Base-by-base conservation (phyloP, 2,329 filamentous ascomycete genomes). In the Sarocladium brachiariae region DNA sequence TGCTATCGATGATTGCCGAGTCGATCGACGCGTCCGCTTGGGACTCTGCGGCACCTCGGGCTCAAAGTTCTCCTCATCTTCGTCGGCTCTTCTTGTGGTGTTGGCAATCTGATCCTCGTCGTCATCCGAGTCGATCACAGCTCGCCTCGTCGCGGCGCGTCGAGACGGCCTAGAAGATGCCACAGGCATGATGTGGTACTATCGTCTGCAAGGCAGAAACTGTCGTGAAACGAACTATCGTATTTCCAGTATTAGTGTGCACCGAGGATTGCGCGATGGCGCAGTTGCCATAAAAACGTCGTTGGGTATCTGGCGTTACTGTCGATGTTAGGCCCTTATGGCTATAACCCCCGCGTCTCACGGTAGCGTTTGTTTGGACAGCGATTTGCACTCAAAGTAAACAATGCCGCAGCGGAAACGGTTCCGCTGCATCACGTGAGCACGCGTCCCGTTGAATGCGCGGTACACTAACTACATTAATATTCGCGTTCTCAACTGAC, bases 101-200 rank as follows among this genome's bases (percentile, higher is more conserved):
- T 80, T 74, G 55, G 77, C 73, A 59, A 79, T 72, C 34, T 76
- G 68, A 50, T 81, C 73, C 56, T 86, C 81, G 51, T 89, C 87
- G 52, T 95, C 89, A 37, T 92, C 89, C 8, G 84, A 89, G 57
- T 95, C 89, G 53, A 91, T 72, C 45, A 95, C 77, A 48, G 86
- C 80, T 59, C 85, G 83, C 62, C 89, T 80, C 49, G 86, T 67
- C 33, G 75, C 73, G 53, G 71, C 65, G 62, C 68, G 68, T 60
- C 69, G 60, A 50, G 67, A 61, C 47, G 67, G 62, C 51, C 69
- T 69, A 4, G 43, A 47, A 3, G 43, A 31, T 33, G 43, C 43
- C n/a, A 47, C 43, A 21, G 43, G 43, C 64, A 68, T 68, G 56
- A 46, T 57, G 43, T 18, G 25, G 24, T 31, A 23, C 5, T 19